phyloP scores from a whole-genome alignment of 768 basidiomycete species.

The Galerina sulciceps region DNA sequence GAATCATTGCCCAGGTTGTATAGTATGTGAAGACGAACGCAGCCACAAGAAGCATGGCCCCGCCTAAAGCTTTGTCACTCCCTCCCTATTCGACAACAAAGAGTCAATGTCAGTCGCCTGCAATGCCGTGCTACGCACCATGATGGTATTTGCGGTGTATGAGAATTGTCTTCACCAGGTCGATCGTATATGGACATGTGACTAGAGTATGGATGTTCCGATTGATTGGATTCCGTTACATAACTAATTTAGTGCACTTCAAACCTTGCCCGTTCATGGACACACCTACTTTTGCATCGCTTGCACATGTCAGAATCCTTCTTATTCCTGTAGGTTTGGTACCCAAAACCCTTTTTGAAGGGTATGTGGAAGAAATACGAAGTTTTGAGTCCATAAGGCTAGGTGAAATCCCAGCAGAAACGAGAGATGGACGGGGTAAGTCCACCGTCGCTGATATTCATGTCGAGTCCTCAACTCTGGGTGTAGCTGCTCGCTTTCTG shows the following conservation, averaged over 20 bases:
- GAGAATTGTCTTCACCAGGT: no score
- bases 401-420: slow-evolving; percentile 81
- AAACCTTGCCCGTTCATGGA: slow-evolving; percentile 51
- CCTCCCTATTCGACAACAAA: slow-evolving; percentile 54
- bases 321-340: slow-evolving; percentile 87
- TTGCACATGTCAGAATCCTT: slow-evolving; percentile 85
- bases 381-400: slow-evolving; percentile 75
- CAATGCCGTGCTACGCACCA: no score
- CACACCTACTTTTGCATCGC: slow-evolving; percentile 73
- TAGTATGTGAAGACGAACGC: slow-evolving; percentile 85
- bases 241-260: neutral
- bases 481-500: slow-evolving; percentile 74
- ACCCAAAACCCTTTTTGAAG: slow-evolving; percentile 67
- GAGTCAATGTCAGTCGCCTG: no score
- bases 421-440: slow-evolving; percentile 77
- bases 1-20: slow-evolving; percentile 87
- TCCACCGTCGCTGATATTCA: neutral
- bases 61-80: slow-evolving; percentile 83
- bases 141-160: no score
- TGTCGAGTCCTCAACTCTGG: slow-evolving; percentile 4
- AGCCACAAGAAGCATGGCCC: slow-evolving; percentile 79
- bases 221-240: neutral
- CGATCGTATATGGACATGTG: no score
- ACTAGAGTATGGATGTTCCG: no score
- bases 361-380: slow-evolving; percentile 74